phyloP scores from a whole-genome alignment of 2,329 filamentous ascomycete genomes.

The Rutstroemia sp. region DNA sequence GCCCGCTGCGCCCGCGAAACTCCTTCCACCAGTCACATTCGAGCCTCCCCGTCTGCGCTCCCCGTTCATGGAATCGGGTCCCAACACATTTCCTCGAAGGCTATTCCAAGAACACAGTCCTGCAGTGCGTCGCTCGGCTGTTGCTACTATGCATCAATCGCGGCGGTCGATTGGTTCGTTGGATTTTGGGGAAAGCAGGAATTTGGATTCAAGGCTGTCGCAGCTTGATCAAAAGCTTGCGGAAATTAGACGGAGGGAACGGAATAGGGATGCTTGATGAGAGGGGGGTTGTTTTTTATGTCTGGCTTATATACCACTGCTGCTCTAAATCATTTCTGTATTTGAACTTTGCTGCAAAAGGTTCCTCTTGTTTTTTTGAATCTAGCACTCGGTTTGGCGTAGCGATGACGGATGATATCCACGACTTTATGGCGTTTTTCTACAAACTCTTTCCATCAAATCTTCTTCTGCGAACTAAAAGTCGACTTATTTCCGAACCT shows the following conservation, averaged over 20 bases:
- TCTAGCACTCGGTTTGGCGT: not conserved
- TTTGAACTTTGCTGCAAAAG: not conserved
- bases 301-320: not conserved
- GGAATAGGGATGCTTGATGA: not conserved
- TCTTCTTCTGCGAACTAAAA: not conserved
- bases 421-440: not conserved
- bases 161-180: slow-evolving; percentile 28
- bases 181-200: slow-evolving; percentile 24
- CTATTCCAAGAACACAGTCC: slow-evolving; percentile 33
- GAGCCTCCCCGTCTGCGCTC: slow-evolving; percentile 44
- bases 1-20: slow-evolving; percentile 20
- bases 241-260: slow-evolving; percentile 23
- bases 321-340: not conserved
- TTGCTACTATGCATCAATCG: slow-evolving; percentile 49
- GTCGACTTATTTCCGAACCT: not conserved
- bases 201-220: slow-evolving; percentile 22
- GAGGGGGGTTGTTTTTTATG: not conserved
- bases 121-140: slow-evolving; percentile 37
- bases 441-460: not conserved
- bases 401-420: not conserved
- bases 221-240: slow-evolving; percentile 23
- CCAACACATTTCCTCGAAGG: slow-evolving; percentile 55
- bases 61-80: slow-evolving; percentile 44
- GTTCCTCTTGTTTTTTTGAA: not conserved
- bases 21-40: slow-evolving; percentile 29